Percentiles rank a stretch among this genome's conserved stretches.
Evolutionary conservation across 257 asterid genomes (phyloP).

Genomic region (Rehmannia glutinosa): DNA sequence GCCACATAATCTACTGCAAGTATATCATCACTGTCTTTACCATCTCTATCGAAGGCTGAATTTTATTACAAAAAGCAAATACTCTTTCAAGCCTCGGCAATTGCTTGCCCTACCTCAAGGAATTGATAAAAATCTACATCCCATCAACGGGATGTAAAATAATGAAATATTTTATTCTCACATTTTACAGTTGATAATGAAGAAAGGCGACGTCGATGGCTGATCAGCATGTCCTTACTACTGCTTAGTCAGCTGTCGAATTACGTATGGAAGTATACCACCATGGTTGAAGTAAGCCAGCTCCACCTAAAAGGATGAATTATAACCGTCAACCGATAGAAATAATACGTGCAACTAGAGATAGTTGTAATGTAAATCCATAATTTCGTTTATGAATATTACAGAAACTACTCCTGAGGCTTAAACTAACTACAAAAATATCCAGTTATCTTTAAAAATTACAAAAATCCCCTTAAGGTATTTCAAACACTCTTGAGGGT

Average conservation of each 20-base stretch:
- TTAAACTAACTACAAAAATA: too few relatives aligned
- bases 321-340: conserved; percentile 9
- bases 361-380: too few relatives aligned
- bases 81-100: conserved; percentile 20
- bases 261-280: conserved; percentile 82
- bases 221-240: conserved; percentile 19
- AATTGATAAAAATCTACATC: conserved; percentile 28
- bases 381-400: too few relatives aligned
- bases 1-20: not conserved
- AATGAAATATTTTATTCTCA: conserved; percentile 29
- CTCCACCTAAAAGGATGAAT: conserved; percentile 42
- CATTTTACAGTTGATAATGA: conserved; percentile 9
- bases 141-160: conserved; percentile 21
- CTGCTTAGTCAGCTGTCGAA: conserved; percentile 63
- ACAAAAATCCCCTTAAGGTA: too few relatives aligned
- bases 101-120: conserved; percentile 21
- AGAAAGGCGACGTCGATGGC: conserved; percentile 7
- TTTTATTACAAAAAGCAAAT: conserved; percentile 29
- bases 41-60: conserved; percentile 11
- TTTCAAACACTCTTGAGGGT: too few relatives aligned
- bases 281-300: conserved; percentile 81
- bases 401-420: too few relatives aligned
- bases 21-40: conserved; percentile 1
- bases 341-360: too few relatives aligned
- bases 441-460: too few relatives aligned